Evolutionary conservation across 352 stramenopile genomes (phyloP).

Genomic region (Pythium insidiosum): DNA sequence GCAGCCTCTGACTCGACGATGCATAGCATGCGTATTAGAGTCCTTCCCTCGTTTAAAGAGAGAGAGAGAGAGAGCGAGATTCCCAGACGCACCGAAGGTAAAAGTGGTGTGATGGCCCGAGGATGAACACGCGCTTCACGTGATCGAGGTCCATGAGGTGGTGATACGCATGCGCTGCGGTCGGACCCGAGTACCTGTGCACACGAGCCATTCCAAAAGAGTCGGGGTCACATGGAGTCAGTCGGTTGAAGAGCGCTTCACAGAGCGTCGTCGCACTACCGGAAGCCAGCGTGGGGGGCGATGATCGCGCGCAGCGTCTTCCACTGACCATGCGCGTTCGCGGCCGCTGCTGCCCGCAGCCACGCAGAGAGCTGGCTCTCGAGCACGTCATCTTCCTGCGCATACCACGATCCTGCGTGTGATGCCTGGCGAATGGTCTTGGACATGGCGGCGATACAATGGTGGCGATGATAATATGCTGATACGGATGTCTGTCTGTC

Average conservation of each 20-base stretch:
- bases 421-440: constrained; percentile 54
- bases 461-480: no score
- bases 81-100: constrained; percentile 79
- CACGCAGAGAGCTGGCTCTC: constrained; percentile 50
- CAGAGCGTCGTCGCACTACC: no score
- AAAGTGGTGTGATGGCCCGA: constrained; percentile 95
- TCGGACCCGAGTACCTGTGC: constrained; percentile 90
- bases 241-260: not conserved
- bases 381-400: constrained; percentile 49
- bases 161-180: constrained; percentile 91
- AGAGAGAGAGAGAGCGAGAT: not conserved
- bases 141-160: constrained; percentile 67
- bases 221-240: not conserved
- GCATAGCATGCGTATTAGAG: not conserved
- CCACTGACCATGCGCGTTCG: constrained; percentile 25
- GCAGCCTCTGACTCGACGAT: constrained; percentile 36
- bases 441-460: no score
- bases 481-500: no score
- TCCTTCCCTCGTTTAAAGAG: not conserved
- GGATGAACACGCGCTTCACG: constrained; percentile 85
- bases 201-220: not conserved
- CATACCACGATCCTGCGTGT: constrained; percentile 83
- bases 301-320: constrained; percentile 71
- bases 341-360: constrained; percentile 31
- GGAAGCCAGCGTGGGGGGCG: constrained; percentile 79